phyloP scores from a whole-genome alignment of 208 protist species.

The Leishmania tropica region DNA sequence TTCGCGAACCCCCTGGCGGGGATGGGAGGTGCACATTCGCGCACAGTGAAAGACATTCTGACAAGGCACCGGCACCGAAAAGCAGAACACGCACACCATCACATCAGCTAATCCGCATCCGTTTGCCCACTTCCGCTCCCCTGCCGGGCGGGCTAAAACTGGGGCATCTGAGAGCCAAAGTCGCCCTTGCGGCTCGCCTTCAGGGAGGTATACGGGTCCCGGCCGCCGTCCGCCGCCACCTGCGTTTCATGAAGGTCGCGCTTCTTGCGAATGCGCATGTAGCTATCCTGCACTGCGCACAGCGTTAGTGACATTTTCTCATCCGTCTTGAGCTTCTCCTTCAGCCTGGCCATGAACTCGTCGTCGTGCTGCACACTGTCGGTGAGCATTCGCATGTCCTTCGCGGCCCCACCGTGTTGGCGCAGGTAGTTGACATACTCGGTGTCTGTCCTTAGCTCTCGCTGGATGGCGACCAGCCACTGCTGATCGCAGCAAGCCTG shows the following conservation, averaged over 20 bases:
- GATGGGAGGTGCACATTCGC: not conserved
- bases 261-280: slow-evolving; percentile 78
- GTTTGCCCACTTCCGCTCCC: not conserved
- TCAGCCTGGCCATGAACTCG: slow-evolving; percentile 82
- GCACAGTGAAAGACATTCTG: not conserved
- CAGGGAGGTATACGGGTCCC: slow-evolving; percentile 76
- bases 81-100: not conserved
- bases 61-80: not conserved
- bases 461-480: slow-evolving; percentile 87
- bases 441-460: slow-evolving; percentile 63
- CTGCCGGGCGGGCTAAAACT: slow-evolving; percentile 38
- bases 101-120: not conserved
- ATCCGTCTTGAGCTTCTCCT: slow-evolving; percentile 72
- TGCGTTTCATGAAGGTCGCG: slow-evolving; percentile 80
- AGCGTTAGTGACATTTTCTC: slow-evolving; percentile 76
- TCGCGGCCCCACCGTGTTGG: slow-evolving; percentile 70
- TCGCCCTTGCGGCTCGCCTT: slow-evolving; percentile 53
- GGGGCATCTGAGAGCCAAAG: slow-evolving; percentile 58
- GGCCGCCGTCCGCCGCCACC: slow-evolving; percentile 75
- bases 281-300: slow-evolving; percentile 87
- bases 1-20: not conserved
- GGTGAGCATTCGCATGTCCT: slow-evolving; percentile 63
- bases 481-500: slow-evolving; percentile 87
- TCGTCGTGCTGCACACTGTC: slow-evolving; percentile 73
- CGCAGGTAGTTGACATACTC: slow-evolving; percentile 81